These are phyloP conservation scores for Phytophthora ohioensis DNA, from an alignment of 352 stramenopile species.

Conservation along the genomic window DNA sequence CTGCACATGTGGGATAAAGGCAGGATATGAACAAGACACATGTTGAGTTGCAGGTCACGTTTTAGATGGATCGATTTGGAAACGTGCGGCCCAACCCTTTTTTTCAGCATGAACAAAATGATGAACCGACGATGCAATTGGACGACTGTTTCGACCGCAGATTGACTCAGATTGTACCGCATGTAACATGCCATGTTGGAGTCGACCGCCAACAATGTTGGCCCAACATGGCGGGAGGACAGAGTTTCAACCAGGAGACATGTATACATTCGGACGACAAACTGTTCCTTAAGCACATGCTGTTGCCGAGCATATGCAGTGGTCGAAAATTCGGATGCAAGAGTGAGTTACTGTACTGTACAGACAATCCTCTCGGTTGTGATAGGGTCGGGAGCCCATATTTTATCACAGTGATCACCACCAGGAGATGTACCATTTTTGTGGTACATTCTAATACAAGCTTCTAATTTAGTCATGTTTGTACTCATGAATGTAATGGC, in stretches of 20 bases:
- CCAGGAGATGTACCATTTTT: no score
- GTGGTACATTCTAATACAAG: no score
- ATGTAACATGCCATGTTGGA: background rate
- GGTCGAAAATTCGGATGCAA: background rate
- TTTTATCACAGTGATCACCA: no score
- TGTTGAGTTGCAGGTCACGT: background rate
- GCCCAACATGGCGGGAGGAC: no score
- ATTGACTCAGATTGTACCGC: background rate
- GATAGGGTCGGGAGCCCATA: no score
- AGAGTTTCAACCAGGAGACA: background rate
- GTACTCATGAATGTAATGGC: no score
- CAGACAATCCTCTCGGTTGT: no score
- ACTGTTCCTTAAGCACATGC: background rate
- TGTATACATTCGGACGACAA: background rate
- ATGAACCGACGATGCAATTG: constrained; percentile 10
- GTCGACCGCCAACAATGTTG: no score
- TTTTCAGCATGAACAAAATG: constrained; percentile 10
- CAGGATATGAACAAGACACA: constrained; percentile 14
- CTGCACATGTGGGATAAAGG: constrained; percentile 19
- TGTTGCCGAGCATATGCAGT: background rate
- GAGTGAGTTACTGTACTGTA: no score
- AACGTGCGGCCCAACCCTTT: constrained; percentile 8
- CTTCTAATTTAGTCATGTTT: no score
- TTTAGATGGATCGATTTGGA: constrained; percentile 8
- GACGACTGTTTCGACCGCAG: constrained; percentile 4